These are phyloP conservation scores for Hypoxylon sp. DNA, from an alignment of 2,329 filamentous ascomycete species.

Conservation along the genomic window DNA sequence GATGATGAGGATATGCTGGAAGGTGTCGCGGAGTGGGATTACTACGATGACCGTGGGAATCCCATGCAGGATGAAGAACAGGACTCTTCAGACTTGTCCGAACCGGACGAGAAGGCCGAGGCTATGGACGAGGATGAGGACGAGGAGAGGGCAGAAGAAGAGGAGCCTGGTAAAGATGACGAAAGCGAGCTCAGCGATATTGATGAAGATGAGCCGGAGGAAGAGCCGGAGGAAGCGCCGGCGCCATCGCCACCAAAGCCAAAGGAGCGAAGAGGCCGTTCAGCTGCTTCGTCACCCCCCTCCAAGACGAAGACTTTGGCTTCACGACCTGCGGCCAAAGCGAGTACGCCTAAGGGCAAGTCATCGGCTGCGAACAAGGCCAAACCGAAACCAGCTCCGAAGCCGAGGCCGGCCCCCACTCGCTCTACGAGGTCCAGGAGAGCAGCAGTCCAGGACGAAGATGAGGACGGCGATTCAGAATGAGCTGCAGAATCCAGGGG, in stretches of 20 bases:
- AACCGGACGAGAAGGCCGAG: conserved; percentile 39
- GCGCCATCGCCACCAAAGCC: conserved; percentile 34
- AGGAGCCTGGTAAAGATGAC: conserved; percentile 21
- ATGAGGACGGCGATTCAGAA: conserved; percentile 31
- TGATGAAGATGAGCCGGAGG: conserved; percentile 36
- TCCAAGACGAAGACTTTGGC: conserved; percentile 38
- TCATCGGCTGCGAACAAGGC: conserved; percentile 31
- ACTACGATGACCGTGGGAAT: conserved; percentile 52
- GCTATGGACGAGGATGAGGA: conserved; percentile 9
- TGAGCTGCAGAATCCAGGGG: conserved; percentile 2
- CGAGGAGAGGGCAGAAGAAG: conserved; percentile 5
- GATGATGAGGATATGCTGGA: conserved; percentile 69
- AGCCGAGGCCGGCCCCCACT: conserved; percentile 35
- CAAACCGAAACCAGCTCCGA: conserved; percentile 37
- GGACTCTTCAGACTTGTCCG: conserved; percentile 38
- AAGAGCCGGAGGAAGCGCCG: conserved; percentile 35
- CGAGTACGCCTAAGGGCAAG: conserved; percentile 36
- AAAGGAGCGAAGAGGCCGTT: conserved; percentile 41
- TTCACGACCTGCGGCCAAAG: conserved; percentile 41
- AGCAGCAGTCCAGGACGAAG: conserved; percentile 28
- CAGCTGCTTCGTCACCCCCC: conserved; percentile 24
- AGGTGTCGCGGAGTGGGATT: conserved; percentile 67
- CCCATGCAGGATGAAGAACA: conserved; percentile 41
- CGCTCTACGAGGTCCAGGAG: conserved; percentile 41
- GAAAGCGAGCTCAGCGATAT: conserved; percentile 37